A percentile compares a stretch with the other conserved stretches of the same genome.
Evolutionary conservation across 75 land plant species (phyloP).

Genomic region (Picea sitchensis): DNA sequence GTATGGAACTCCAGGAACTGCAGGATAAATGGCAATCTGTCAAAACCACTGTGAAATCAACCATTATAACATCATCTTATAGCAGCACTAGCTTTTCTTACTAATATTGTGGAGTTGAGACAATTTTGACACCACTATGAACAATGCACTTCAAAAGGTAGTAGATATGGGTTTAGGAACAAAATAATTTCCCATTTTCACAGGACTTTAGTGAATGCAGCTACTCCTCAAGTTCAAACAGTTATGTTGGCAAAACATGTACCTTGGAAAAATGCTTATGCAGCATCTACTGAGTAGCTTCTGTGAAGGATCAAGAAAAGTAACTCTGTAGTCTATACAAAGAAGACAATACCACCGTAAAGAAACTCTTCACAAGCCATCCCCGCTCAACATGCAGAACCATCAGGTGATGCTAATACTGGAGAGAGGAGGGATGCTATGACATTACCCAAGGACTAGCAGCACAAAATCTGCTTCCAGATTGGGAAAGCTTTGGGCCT

Average conservation of each 20-base stretch:
- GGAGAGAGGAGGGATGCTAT: no score
- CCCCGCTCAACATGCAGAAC: no score
- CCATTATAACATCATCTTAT: background rate
- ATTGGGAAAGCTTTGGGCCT: no score
- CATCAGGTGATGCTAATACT: no score
- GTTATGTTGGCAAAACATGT: background rate
- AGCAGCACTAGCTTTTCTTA: background rate
- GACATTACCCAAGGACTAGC: no score
- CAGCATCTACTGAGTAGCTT: background rate
- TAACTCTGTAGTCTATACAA: background rate
- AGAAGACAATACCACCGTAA: no score
- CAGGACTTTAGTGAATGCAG: background rate
- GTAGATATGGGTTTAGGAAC: background rate
- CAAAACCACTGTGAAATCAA: background rate
- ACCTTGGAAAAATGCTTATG: background rate
- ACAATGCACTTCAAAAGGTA: background rate
- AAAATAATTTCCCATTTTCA: background rate
- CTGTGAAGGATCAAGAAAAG: background rate
- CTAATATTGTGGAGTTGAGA: background rate
- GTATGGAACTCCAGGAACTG: slow-evolving; percentile 8
- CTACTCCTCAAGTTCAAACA: background rate
- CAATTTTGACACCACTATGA: no score
- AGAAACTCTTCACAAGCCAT: no score
- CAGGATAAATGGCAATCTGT: background rate
- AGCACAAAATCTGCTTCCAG: no score